A percentile compares a stretch with the other conserved stretches of the same genome.
Conservation (phyloP, 352 stramenopile genomes). For the Achlya hypogyna region DNA sequence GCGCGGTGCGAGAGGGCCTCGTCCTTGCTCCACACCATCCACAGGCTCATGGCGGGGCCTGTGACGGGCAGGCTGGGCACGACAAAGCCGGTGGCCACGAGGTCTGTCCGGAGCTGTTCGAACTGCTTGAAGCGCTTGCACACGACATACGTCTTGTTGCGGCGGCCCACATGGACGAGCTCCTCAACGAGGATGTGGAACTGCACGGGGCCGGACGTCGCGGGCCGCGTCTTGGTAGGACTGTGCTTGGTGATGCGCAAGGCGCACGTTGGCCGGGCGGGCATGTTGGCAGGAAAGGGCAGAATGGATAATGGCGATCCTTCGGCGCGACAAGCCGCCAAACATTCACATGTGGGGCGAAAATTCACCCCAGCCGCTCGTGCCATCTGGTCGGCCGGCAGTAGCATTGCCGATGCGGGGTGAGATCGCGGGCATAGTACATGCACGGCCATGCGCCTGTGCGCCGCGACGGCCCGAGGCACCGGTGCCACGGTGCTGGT, state of each 20-base stretch:
- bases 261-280: neutral
- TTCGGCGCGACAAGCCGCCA: neutral
- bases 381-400: no score
- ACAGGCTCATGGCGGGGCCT: neutral
- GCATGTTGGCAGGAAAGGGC: neutral
- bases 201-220: neutral
- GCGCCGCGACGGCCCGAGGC: no score
- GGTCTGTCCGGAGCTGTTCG: neutral
- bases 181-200: slow-evolving; percentile 1
- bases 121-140: slow-evolving; percentile 10
- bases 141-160: neutral
- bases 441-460: no score
- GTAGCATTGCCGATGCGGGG: no score
- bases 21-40: neutral
- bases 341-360: no score
- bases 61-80: neutral
- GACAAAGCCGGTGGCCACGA: neutral
- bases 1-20: neutral
- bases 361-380: no score
- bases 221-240: neutral
- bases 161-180: neutral
- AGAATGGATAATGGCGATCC: neutral
- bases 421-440: no score
- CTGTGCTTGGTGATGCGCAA: neutral
- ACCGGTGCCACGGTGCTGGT: no score